Evolutionary conservation across 805 yeast species (phyloP), one percentile per base, ranked within the genome.

Genomic region (Saturnispora silvae): DNA sequence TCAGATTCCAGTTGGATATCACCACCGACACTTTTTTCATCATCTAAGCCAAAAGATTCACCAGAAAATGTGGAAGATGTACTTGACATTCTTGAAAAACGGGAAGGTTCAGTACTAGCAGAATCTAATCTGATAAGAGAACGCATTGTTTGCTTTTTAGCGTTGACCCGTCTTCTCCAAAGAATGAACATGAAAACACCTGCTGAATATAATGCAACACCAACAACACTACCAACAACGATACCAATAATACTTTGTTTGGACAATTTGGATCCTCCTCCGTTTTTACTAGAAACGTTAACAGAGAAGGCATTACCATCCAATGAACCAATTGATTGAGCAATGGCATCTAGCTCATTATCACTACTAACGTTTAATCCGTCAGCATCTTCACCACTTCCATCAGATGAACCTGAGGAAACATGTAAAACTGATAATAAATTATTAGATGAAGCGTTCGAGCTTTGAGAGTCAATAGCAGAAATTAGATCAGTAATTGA

Each of bases 191-290:
- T 20, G 34, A 29, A 45, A 22, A 31, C 36, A 19, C 28, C 47
- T 22, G 35, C 38, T 14, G 43, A 22, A 54, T 82, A 81, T 8
- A 72, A 61, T 6, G 71, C 62, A 32, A 83, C 78, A 38, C 96
- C 96, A 11, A 72, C 75, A 22, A 83, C 76, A 5, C 94, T 76
- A 33, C 96, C 96, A 28, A 84, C 68, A 11, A 89, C 77, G 37
- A 86, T 72, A 26, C 94, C 95, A 19, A 20, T 18, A 23, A 32
- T 32, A 3, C 20, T 22, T 33, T 35, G 41, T 13, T 15, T 31
- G 22, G 13, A 14, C 9, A 29, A 18, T 18, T 14, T 14, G 9
- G 32, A 29, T 8, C n/a, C n/a, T 22, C 10, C 7, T 22, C 23
- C 17, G 8, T 14, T 5, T 18, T 29, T 29, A 23, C 19, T 29